Evolutionary conservation across 495 filamentous ascomycete genomes (phyloP).

Genomic region (Bacidia gigantensis): DNA sequence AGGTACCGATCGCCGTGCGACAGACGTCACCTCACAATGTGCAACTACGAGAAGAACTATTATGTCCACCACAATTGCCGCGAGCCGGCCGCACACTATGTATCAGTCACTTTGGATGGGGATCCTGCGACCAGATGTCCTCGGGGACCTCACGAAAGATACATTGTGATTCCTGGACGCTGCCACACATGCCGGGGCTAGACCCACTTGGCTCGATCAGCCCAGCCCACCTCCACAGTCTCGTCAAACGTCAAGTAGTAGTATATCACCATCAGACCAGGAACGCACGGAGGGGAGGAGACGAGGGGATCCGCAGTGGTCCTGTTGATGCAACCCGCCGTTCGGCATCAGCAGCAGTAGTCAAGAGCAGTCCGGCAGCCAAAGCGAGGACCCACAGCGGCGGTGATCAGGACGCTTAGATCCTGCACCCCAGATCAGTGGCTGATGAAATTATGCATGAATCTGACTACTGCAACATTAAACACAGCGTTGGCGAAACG

Average conservation of each 20-base stretch:
- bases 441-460: background rate
- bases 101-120: conserved; percentile 51
- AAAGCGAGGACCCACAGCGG: background rate
- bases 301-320: background rate
- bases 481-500: background rate
- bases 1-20: background rate
- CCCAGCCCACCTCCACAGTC: background rate
- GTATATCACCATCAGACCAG: background rate
- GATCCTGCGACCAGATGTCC: conserved; percentile 44
- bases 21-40: conserved; percentile 38
- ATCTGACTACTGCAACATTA: background rate
- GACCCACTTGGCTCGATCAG: background rate
- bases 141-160: conserved; percentile 61
- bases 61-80: conserved; percentile 61
- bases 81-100: conserved; percentile 54
- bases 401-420: background rate
- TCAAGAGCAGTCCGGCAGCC: background rate
- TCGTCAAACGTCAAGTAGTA: background rate
- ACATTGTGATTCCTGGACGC: conserved; percentile 53
- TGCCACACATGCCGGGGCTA: conserved; percentile 41
- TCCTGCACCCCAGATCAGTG: background rate
- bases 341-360: background rate
- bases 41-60: conserved; percentile 63
- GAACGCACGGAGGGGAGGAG: background rate
- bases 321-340: background rate